A percentile compares a stretch with the other conserved stretches of the same genome.
Evolutionary conservation across 306 rosid species (phyloP).

Genomic region (Styphnolobium japonicum): DNA sequence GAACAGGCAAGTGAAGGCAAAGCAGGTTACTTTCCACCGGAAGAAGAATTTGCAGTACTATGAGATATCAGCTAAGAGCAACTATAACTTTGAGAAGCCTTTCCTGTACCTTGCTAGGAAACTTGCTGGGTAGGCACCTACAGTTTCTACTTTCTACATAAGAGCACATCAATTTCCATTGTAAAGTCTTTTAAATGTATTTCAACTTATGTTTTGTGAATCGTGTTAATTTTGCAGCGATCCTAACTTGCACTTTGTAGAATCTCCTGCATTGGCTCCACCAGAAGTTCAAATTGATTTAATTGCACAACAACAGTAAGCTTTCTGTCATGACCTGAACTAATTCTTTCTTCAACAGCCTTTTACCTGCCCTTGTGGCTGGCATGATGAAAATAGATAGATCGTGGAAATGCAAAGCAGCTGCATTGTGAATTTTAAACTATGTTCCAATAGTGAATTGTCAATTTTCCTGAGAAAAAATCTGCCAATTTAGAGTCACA

Average conservation of each 20-base stretch:
- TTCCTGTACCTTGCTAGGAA: conserved; percentile 81
- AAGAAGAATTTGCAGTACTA: conserved; percentile 81
- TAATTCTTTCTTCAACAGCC: neutral
- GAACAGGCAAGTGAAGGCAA: conserved; percentile 87
- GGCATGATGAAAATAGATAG: neutral
- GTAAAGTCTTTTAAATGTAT: neutral
- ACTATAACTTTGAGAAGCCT: conserved; percentile 77
- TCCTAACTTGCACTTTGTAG: conserved; percentile 68
- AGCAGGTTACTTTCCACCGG: conserved; percentile 85
- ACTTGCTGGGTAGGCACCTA: conserved; percentile 66
- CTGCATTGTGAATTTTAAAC: neutral
- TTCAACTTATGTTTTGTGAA: neutral
- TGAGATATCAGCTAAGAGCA: conserved; percentile 86
- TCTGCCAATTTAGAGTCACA: neutral
- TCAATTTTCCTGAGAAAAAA: neutral
- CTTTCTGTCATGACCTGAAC: neutral
- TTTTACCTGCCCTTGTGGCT: neutral
- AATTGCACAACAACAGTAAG: conserved; percentile 66
- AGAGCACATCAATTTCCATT: neutral
- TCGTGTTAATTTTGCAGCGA: conserved; percentile 48
- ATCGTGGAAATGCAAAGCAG: neutral
- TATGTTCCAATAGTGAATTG: neutral
- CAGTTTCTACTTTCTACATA: neutral
- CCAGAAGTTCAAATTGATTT: conserved; percentile 79
- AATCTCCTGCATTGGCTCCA: conserved; percentile 80